A percentile compares a stretch with the other conserved stretches of the same genome.
These are phyloP conservation scores for Tylopilus balloui DNA, from an alignment of 768 basidiomycete species.

Conservation along the genomic window DNA sequence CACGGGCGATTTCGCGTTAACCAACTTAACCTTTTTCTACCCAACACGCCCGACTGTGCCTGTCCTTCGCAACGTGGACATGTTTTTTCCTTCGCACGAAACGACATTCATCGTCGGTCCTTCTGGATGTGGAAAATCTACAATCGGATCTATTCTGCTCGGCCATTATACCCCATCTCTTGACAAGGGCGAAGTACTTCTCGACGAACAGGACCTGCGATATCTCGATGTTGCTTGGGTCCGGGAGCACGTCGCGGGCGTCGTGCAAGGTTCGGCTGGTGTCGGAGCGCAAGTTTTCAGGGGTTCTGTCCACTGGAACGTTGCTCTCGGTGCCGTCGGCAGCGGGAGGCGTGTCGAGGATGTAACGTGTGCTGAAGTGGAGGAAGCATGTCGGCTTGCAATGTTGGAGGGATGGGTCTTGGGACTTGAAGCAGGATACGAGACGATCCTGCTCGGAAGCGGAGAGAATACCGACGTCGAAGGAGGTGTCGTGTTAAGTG, in stretches of 20 bases:
- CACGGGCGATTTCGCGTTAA: slow-evolving; percentile 64
- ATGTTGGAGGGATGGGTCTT: slow-evolving; percentile 83
- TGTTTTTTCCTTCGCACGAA: slow-evolving; percentile 69
- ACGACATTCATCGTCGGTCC: slow-evolving; percentile 78
- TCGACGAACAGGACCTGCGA: slow-evolving; percentile 79
- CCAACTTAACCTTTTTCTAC: slow-evolving; percentile 63
- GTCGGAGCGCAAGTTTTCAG: slow-evolving; percentile 53
- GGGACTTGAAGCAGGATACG: slow-evolving; percentile 84
- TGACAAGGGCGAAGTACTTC: slow-evolving; percentile 53
- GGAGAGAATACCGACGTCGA: slow-evolving; percentile 39
- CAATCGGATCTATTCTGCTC: slow-evolving; percentile 59
- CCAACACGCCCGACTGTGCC: slow-evolving; percentile 63
- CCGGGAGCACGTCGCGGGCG: slow-evolving; percentile 64
- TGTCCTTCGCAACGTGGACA: slow-evolving; percentile 53
- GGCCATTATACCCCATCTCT: slow-evolving; percentile 64
- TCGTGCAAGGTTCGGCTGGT: slow-evolving; percentile 70
- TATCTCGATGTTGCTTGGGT: slow-evolving; percentile 71
- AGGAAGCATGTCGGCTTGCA: slow-evolving; percentile 77
- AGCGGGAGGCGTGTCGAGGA: slow-evolving; percentile 40
- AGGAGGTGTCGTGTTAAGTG: slow-evolving; percentile 74
- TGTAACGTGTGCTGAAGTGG: slow-evolving; percentile 65
- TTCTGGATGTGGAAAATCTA: slow-evolving; percentile 77
- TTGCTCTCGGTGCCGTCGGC: slow-evolving; percentile 70
- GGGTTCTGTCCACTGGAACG: slow-evolving; percentile 77
- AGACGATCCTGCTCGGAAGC: slow-evolving; percentile 53